phyloP scores from a whole-genome alignment of 1,284 basidiomycete species.

The Polyporus tsugae region DNA sequence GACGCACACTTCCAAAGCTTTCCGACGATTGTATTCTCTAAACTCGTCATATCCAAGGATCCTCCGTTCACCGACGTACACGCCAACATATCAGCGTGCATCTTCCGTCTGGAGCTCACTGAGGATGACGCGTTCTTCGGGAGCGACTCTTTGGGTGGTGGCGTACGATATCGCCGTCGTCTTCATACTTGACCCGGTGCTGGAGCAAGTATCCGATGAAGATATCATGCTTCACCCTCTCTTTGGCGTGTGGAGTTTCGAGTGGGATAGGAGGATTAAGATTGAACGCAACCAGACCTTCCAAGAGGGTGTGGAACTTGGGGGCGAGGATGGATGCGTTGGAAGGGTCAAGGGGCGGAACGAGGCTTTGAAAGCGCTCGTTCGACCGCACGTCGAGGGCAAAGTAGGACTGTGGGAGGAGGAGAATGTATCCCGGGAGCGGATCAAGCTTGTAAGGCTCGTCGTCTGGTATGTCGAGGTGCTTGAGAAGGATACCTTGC shows the following conservation, averaged over 20 bases:
- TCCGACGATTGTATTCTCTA: not conserved
- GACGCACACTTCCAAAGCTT: too few relatives aligned
- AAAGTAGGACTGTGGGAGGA: conserved; percentile 17
- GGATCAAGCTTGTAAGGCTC: conserved; percentile 16
- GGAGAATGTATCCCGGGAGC: conserved; percentile 8
- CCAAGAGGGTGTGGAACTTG: conserved; percentile 17
- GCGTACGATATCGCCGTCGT: not conserved
- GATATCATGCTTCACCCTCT: conserved; percentile 15
- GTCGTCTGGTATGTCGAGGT: conserved; percentile 18
- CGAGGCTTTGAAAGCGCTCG: conserved; percentile 14
- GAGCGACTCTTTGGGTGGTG: not conserved
- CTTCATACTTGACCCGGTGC: conserved; percentile 12
- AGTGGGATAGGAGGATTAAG: conserved; percentile 15
- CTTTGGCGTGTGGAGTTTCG: not conserved
- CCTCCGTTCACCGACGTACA: not conserved
- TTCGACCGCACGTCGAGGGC: conserved; percentile 6
- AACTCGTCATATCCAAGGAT: not conserved
- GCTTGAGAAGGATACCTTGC: conserved; percentile 7
- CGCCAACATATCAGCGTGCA: conserved; percentile 16
- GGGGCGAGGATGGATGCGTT: conserved; percentile 14
- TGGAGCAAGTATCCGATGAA: conserved; percentile 15
- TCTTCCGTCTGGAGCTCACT: conserved; percentile 17
- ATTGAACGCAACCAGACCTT: conserved; percentile 16
- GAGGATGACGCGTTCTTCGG: conserved; percentile 16
- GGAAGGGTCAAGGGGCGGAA: conserved; percentile 15